Evolutionary conservation across 1,284 basidiomycete genomes (phyloP), one percentile per base, ranked within the genome.

Genomic region (Cronartium quercuum): DNA sequence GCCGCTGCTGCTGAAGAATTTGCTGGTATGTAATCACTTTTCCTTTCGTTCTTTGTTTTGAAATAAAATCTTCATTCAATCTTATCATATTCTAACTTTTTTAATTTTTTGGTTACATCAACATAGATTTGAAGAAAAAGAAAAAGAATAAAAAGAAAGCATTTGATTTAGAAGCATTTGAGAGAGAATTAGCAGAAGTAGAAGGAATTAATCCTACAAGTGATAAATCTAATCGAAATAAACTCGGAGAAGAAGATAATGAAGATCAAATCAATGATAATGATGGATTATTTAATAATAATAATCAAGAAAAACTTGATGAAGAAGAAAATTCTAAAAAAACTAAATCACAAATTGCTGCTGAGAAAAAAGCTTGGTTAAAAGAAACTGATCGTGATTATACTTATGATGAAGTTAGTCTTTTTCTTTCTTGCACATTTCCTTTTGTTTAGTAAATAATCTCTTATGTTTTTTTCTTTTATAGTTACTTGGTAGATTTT

Each of bases 401-500:
- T 81, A 90, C 88, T 34, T 98, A 98, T 82, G 88, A 88, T 71
- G 94, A 98, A 86, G 92, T 91, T 77, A 73, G 84, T 80, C 37
- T 7, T 10, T 10, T 9, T 37, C 47, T 44, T 6, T 12, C n/a
- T 44, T 24, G 15, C 41, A 15, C 18, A 29, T 13, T 55, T 6
- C 29, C 29, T 15, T 1, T 24, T 4, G 3, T 21, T 13, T n/a
- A 51, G 24, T 18, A 51, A 51, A 41, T 41, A 29, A 38, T 40
- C 64, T 73, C 34, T 71, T 44, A 69, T 18, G 47, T 24, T 24
- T 41, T 68, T 66, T 51, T 60, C 58, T 51, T 4, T 55, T 10
- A 51, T 78, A 95, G 91, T 91, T 98, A 64, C 88, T 99, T 71
- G 89, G 88, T 42, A 91, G 95, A 58, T 95, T 98, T 84, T 98